Evolutionary conservation across 345 rosid genomes (phyloP).

Genomic region (Euphorbia pulcherrima): DNA sequence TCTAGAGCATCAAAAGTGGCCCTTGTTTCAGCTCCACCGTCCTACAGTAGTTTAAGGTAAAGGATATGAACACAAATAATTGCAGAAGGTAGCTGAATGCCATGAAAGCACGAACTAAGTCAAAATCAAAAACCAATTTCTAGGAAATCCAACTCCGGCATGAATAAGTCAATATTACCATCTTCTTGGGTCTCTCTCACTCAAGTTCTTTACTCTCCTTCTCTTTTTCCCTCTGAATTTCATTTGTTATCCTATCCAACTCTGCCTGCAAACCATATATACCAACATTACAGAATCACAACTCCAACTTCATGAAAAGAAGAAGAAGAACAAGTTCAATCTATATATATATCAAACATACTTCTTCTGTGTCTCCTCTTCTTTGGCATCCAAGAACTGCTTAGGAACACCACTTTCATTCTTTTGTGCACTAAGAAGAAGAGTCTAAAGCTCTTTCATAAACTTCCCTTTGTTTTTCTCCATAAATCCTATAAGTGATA

Average conservation of each 20-base stretch:
- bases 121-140: constrained; percentile 52
- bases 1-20: constrained; percentile 41
- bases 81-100: constrained; percentile 97
- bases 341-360: constrained; percentile 57
- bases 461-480: constrained; percentile 93
- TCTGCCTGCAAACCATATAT: constrained; percentile 50
- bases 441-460: constrained; percentile 97
- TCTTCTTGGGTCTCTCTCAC: constrained; percentile 47
- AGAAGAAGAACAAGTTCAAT: too few species aligned
- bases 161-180: constrained; percentile 71
- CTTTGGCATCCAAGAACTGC: constrained; percentile 78
- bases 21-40: constrained; percentile 52
- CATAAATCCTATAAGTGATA: constrained; percentile 91
- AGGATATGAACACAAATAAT: constrained; percentile 99
- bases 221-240: constrained; percentile 67
- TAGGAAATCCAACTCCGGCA: constrained; percentile 53
- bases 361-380: constrained; percentile 70
- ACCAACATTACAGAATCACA: constrained; percentile 12
- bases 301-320: not conserved
- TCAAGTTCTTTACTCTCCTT: constrained; percentile 54
- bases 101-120: constrained; percentile 72
- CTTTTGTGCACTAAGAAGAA: constrained; percentile 83
- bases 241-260: constrained; percentile 48
- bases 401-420: constrained; percentile 91
- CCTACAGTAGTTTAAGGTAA: constrained; percentile 99